A percentile compares a stretch with the other conserved stretches of the same genome.
These are phyloP conservation scores for Aspergillus sp. DNA, from an alignment of 2,329 filamentous ascomycete genomes.

Conservation along the genomic window DNA sequence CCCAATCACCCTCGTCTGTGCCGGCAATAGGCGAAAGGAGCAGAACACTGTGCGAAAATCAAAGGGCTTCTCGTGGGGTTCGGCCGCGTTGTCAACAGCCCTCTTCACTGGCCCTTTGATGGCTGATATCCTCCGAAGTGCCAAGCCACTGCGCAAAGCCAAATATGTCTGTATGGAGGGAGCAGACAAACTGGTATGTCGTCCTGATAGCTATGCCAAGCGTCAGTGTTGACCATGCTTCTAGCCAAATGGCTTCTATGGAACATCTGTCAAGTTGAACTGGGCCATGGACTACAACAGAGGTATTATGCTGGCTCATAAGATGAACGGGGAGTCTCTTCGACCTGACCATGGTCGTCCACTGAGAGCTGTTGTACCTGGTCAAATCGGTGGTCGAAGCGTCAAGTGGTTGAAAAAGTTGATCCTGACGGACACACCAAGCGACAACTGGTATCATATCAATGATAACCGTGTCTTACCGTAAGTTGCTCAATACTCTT, in stretches of 20 bases:
- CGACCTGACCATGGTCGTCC: constrained; percentile 84
- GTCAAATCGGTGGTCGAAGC: constrained; percentile 86
- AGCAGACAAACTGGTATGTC: constrained; percentile 68
- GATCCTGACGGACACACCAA: constrained; percentile 73
- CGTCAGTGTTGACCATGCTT: constrained; percentile 6
- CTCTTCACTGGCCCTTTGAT: constrained; percentile 83
- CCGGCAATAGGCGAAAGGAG: constrained; percentile 88
- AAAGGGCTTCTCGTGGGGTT: constrained; percentile 92
- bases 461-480: constrained; percentile 90
- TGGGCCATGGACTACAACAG: constrained; percentile 82
- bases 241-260: constrained; percentile 81
- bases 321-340: constrained; percentile 83
- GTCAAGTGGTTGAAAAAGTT: constrained; percentile 90
- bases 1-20: constrained; percentile 86
- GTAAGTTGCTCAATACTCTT: constrained; percentile 29
- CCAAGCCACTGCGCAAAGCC: constrained; percentile 67
- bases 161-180: constrained; percentile 90
- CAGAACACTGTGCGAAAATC: constrained; percentile 88
- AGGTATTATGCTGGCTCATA: constrained; percentile 83
- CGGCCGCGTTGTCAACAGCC: constrained; percentile 82
- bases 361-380: constrained; percentile 77
- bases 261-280: constrained; percentile 81
- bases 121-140: constrained; percentile 66
- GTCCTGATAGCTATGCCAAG: not conserved
- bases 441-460: constrained; percentile 93